Evolutionary conservation across 495 filamentous ascomycete genomes (phyloP), one percentile per base, ranked within the genome.

Genomic region (Xylaria bambusicola): DNA sequence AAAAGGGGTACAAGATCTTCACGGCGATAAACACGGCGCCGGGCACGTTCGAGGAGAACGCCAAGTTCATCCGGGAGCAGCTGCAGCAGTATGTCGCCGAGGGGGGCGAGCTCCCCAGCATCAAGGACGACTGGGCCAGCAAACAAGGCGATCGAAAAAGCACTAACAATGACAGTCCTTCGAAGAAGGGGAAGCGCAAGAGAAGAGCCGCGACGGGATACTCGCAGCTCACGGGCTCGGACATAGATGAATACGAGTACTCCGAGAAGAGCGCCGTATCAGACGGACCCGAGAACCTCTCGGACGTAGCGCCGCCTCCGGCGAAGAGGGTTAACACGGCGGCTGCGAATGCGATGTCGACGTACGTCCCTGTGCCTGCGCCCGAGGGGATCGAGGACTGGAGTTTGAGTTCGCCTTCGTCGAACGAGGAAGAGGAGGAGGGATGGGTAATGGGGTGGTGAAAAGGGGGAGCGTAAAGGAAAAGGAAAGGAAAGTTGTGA

Each of bases 171-270:
- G n/a, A n/a, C n/a, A n/a, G n/a, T n/a, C n/a, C n/a, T n/a, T n/a
- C n/a, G 35, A 42, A 26, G 20, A 56, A 27, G 53, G 49, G 40
- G 18, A 52, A 55, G 44, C 64, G 61, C 50, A 61, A 57, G 54
- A 52, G 61, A 8, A 2, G 35, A n/a, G 27, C 31, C 1, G 44
- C n/a, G n/a, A n/a, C n/a, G n/a, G n/a, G n/a, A n/a, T n/a, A n/a
- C n/a, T n/a, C n/a, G n/a, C n/a, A n/a, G n/a, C n/a, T n/a, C n/a
- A n/a, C n/a, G 1, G 50, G 50, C 10, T 54, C 38, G 35, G 51
- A 44, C 10, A 36, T 38, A 0, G n/a, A n/a, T n/a, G n/a, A n/a
- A n/a, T 62, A 69, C 24, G 66, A 69, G 31, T 69, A 63, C 56
- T 67, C 64, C 18, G 66, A 69, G 60, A 33, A 15, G 5, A 50